Base-by-base conservation (phyloP, 208 protist species). In the Leishmania martiniquensis region DNA sequence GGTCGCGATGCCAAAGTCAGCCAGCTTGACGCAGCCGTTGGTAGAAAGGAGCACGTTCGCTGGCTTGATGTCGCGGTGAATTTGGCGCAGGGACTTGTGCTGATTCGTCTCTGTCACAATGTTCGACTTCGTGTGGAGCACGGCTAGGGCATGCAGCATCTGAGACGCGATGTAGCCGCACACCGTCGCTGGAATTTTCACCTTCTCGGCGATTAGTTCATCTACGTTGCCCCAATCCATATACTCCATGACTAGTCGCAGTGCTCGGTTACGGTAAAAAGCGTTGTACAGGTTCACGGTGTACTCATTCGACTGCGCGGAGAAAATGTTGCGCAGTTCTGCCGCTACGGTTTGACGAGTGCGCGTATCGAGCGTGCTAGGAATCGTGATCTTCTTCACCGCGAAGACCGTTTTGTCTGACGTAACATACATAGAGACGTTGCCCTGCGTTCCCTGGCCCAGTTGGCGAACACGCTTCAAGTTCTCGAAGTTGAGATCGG, bases 191-290 rank as follows among this genome's bases (percentile, higher is more conserved):
- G 89, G 86, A 22, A 96, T 52, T 29, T 79, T 79, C 6, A 89
- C 70, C 29, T 81, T 77, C 32, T 81, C 78, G 0, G 80, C 79
- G n/a, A 96, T 85, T n/a, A 96, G 87, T 65, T 96, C 93, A 29
- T 96, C 87, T 51, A 96, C 68, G 83, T 95, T 96, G 22, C 93
- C 93, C 89, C 93, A 94, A 83, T 96, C 84, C 93, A 96, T 96
- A 84, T 95, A 96, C 81, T 96, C 93, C 93, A 96, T 96, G 29
- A 96, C 91, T 52, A 96, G 84, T 10, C 82, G 87, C 32, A 96
- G 87, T 4, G 85, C 81, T 29, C 83, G 82, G 66, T 93, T 80
- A 72, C 91, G 87, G 77, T 92, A 96, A 45, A 93, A 96, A 51
- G 93, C 93, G 79, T 96, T 96, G 85, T 95, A 96, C 71, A 97